Base-by-base conservation (phyloP, 257 asterid species). In the Primulina eburnea region DNA sequence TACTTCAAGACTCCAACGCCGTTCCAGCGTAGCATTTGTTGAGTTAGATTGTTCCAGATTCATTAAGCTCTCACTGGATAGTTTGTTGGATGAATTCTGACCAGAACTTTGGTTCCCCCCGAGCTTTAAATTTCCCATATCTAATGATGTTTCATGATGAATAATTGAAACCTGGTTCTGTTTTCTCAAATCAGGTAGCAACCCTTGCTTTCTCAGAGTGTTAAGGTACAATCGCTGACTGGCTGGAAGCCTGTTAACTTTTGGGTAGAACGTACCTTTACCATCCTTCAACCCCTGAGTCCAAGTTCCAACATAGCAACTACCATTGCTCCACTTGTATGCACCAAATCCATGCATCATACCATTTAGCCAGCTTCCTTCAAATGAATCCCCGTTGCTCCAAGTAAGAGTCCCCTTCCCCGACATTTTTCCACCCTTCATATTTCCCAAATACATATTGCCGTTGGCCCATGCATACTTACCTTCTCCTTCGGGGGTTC, bases 351-450 rank as follows among this genome's bases (percentile, higher is more conserved):
- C 97, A 81, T 94, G 89, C 92, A 94, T 94, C 88, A 80, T 82
- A n/a, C 95, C 88, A 9, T 88, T 79, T 62, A 82, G 79, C 96
- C 97, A 94, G 73, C 62, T 89, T 47, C 99, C 97, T 78, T 94
- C 96, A 69, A 70, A 94, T 0, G 95, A 86, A 68, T 91, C 97
- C 30, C 90, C 97, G 32, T 75, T 91, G 16, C 65, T 80, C 99
- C 99, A 94, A 40, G 95, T 91, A 72, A 94, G 95, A 58, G 97
- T 89, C 71, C 99, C 99, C 70, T 89, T 91, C 24, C 97, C 97
- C 0, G 95, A 89, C 92, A 91, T 87, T 73, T 80, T 89, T 35
- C 97, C 96, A 30, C 83, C 92, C 74, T 86, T 94, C 88, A 91
- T 83, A 67, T 91, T 81, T 55, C 99, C 99, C 78, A 88, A 28